Evolutionary conservation across 2,329 filamentous ascomycete genomes (phyloP).

Genomic region (Diaporthe vaccinii): DNA sequence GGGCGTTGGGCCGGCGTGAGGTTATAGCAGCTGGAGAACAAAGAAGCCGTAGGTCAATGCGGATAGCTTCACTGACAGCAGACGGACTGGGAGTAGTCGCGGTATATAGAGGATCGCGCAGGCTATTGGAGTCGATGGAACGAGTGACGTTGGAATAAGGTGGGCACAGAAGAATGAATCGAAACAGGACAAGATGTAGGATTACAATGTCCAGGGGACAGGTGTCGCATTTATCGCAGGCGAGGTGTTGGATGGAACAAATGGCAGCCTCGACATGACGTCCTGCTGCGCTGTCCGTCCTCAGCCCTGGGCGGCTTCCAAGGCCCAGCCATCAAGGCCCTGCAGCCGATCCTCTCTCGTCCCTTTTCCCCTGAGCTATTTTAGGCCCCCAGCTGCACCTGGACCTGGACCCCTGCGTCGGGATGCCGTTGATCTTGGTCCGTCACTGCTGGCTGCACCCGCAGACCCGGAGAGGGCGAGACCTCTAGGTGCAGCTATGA

Average conservation of each 20-base stretch:
- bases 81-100: neutral
- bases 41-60: slow-evolving; percentile 29
- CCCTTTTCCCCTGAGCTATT: slow-evolving; percentile 26
- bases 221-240: slow-evolving; percentile 22
- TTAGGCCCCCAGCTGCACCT: slow-evolving; percentile 19
- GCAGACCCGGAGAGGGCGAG: neutral
- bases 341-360: slow-evolving; percentile 18
- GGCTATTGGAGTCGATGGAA: neutral
- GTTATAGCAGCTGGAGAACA: slow-evolving; percentile 30
- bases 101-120: neutral
- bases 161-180: neutral
- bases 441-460: neutral
- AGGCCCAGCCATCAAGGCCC: slow-evolving; percentile 17
- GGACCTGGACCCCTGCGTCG: slow-evolving; percentile 23
- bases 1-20: neutral
- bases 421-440: slow-evolving; percentile 15
- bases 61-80: slow-evolving; percentile 30
- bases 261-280: slow-evolving; percentile 10
- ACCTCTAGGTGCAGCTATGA: neutral
- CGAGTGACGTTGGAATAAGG: slow-evolving; percentile 5
- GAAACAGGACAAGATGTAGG: neutral
- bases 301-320: slow-evolving; percentile 22
- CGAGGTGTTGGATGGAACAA: slow-evolving; percentile 5
- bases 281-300: slow-evolving; percentile 8
- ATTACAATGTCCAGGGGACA: neutral